These are phyloP conservation scores for Fraxinus greggii DNA, from an alignment of 305 asterid species.

Conservation along the genomic window DNA sequence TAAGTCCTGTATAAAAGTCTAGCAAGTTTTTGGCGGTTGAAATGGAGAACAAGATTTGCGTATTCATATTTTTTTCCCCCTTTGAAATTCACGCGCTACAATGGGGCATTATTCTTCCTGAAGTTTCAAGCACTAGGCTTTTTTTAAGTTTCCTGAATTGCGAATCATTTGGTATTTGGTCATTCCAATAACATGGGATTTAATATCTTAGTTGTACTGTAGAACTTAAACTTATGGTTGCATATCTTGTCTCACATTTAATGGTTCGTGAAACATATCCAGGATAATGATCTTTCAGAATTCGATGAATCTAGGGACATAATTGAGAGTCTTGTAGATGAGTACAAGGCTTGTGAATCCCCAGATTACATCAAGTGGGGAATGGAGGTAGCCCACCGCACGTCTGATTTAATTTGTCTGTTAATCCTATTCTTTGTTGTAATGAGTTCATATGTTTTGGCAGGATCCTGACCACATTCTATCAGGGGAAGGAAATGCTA, in stretches of 20 bases:
- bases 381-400: constrained; percentile 65
- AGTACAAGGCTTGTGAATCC: constrained; percentile 99
- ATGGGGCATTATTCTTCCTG: not conserved
- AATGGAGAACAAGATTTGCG: not conserved
- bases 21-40: not conserved
- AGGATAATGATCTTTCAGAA: constrained; percentile 98
- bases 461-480: constrained; percentile 84
- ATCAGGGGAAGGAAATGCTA: constrained; percentile 81
- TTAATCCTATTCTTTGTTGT: not conserved
- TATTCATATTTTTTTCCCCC: not conserved
- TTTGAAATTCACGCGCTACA: not conserved
- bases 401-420: not conserved
- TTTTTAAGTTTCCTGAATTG: not conserved
- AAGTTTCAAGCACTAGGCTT: not conserved
- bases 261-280: constrained; percentile 26
- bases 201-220: not conserved
- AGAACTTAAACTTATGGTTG: not conserved
- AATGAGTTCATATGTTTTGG: constrained; percentile 13
- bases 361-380: constrained; percentile 99
- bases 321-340: constrained; percentile 91
- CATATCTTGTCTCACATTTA: not conserved
- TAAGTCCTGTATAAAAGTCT: not conserved
- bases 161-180: not conserved
- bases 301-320: constrained; percentile 98
- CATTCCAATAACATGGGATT: not conserved